phyloP scores from a whole-genome alignment of 2,329 filamentous ascomycete species.

The Fusarium chaquense region DNA sequence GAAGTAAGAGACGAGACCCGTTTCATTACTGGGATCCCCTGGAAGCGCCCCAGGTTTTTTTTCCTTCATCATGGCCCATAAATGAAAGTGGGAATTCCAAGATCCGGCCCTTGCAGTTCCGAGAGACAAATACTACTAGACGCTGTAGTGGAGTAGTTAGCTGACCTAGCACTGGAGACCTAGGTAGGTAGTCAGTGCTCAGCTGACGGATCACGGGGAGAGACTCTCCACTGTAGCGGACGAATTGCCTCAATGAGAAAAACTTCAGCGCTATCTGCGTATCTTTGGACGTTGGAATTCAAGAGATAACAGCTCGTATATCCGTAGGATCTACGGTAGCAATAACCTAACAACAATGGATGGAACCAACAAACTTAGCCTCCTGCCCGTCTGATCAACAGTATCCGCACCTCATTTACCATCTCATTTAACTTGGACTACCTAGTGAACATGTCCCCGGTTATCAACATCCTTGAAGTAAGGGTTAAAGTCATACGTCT shows the following conservation, averaged over 20 bases:
- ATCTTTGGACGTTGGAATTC: neutral
- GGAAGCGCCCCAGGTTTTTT: conserved; percentile 9
- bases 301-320: neutral
- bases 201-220: neutral
- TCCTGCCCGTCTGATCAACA: neutral
- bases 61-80: neutral
- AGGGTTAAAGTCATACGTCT: conserved; percentile 38
- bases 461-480: conserved; percentile 13
- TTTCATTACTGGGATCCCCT: conserved; percentile 10
- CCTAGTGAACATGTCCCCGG: neutral
- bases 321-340: neutral
- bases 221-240: neutral
- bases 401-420: neutral
- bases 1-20: conserved; percentile 5
- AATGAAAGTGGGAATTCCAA: neutral
- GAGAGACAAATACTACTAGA: neutral
- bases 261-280: neutral
- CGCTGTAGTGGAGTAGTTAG: neutral
- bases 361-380: neutral
- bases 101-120: neutral
- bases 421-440: neutral
- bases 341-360: neutral
- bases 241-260: neutral
- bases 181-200: neutral
- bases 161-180: no score